A percentile compares a stretch with the other conserved stretches of the same genome.
These are phyloP conservation scores for Cnidoscolus chayamansa DNA, from an alignment of 441 rosid species.

Conservation along the genomic window DNA sequence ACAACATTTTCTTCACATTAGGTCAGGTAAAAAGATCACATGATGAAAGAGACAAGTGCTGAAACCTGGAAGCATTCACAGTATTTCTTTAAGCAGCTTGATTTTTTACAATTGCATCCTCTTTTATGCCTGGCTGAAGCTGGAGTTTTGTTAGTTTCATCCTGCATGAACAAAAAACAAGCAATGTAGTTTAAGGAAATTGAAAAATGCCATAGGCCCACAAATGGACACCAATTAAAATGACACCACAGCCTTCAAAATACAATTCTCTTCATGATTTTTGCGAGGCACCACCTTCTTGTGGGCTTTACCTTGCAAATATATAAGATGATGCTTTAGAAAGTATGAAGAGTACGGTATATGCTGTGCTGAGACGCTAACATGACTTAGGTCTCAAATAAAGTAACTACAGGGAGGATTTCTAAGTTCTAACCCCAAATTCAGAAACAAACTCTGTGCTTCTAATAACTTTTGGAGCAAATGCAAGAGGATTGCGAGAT, in stretches of 20 bases:
- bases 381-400: background rate
- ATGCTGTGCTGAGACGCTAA: constrained; percentile 15
- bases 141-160: constrained; percentile 76
- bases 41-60: constrained; percentile 13
- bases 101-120: constrained; percentile 99
- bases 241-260: constrained; percentile 14
- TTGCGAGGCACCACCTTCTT: background rate
- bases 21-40: constrained; percentile 12
- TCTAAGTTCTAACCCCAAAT: constrained; percentile 61
- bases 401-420: constrained; percentile 8
- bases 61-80: constrained; percentile 97
- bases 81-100: constrained; percentile 91
- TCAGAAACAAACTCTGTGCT: constrained; percentile 53
- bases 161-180: constrained; percentile 38
- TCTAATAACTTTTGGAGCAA: constrained; percentile 94
- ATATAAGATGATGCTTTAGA: constrained; percentile 12
- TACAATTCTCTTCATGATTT: background rate
- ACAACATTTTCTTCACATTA: constrained; percentile 26
- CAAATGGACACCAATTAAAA: background rate
- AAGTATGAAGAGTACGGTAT: constrained; percentile 5
- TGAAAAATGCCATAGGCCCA: background rate
- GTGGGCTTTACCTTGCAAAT: constrained; percentile 17
- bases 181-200: constrained; percentile 4
- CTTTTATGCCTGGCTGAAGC: constrained; percentile 95
- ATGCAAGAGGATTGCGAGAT: constrained; percentile 93